phyloP scores from a whole-genome alignment of 148 eudicot species.

The Silene uniflora region DNA sequence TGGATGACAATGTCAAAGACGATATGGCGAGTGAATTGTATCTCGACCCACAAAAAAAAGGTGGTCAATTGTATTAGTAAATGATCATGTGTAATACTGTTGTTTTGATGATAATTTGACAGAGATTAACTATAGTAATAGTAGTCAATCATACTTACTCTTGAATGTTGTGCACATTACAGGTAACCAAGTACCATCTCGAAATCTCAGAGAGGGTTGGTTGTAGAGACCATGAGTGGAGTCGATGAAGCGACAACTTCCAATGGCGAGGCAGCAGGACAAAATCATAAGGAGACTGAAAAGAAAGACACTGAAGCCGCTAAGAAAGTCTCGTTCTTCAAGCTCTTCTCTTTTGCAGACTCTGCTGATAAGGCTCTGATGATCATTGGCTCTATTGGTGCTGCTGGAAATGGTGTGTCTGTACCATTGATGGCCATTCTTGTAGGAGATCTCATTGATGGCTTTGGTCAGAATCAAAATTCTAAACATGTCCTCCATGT shows the following conservation, averaged over 20 bases:
- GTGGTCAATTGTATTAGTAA: not conserved
- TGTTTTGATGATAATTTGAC: not conserved
- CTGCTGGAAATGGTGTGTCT: constrained; percentile 52
- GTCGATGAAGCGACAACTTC: constrained; percentile 18
- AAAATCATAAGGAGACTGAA: not conserved
- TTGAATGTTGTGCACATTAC: not conserved
- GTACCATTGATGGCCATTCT: constrained; percentile 57
- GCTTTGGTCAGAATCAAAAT: constrained; percentile 56
- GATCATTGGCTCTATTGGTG: constrained; percentile 57
- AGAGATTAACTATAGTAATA: too few relatives aligned
- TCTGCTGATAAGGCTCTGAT: constrained; percentile 48
- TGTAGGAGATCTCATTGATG: constrained; percentile 50
- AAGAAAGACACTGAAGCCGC: constrained; percentile 19
- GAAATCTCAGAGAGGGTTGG: not conserved
- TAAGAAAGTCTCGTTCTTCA: constrained; percentile 47
- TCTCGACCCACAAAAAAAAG: not conserved
- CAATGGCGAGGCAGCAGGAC: not conserved
- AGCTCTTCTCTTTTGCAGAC: constrained; percentile 64
- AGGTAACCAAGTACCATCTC: not conserved
- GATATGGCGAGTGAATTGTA: not conserved
- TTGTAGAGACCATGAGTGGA: not conserved
- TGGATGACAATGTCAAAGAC: too few relatives aligned
- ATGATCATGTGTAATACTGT: not conserved
- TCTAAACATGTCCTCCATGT: constrained; percentile 27
- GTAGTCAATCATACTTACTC: not conserved